phyloP scores from a whole-genome alignment of 805 yeast species.

The Monosporozyma yasuniensis region DNA sequence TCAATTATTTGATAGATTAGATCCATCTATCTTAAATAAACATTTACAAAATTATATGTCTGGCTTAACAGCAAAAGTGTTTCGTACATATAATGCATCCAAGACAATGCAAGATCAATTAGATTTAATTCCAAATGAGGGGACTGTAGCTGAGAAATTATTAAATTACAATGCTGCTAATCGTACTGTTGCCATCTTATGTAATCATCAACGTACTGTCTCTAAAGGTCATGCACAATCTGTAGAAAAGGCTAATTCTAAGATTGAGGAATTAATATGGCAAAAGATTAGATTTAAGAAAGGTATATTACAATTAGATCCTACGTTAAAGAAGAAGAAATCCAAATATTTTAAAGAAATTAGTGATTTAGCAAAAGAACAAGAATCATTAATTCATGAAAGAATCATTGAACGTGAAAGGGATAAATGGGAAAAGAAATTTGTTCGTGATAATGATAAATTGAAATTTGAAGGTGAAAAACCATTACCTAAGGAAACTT shows the following conservation, averaged over 20 bases:
- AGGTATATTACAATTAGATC: constrained; percentile 61
- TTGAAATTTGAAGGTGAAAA: constrained; percentile 48
- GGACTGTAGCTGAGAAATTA: constrained; percentile 80
- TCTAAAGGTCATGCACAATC: constrained; percentile 75
- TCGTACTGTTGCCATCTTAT: constrained; percentile 86
- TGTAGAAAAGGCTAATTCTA: constrained; percentile 70
- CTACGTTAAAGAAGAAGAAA: constrained; percentile 39
- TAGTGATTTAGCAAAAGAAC: constrained; percentile 57
- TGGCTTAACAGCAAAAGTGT: constrained; percentile 91
- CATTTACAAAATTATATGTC: constrained; percentile 85
- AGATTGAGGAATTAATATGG: constrained; percentile 76
- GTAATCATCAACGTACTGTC: constrained; percentile 95
- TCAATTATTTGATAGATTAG: constrained; percentile 82
- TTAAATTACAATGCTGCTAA: constrained; percentile 89
- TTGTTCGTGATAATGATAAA: constrained; percentile 71
- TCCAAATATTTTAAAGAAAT: constrained; percentile 58
- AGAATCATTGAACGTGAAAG: constrained; percentile 55
- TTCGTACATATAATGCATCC: constrained; percentile 95
- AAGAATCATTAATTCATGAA: constrained; percentile 49
- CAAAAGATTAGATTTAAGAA: constrained; percentile 65
- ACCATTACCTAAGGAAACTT: constrained; percentile 43
- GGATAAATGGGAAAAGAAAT: constrained; percentile 56
- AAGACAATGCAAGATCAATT: constrained; percentile 94
- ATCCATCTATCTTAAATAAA: constrained; percentile 73
- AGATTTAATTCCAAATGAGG: constrained; percentile 75